Base-by-base conservation (phyloP, 177 flowering plant species). In the Vitis hybrid region DNA sequence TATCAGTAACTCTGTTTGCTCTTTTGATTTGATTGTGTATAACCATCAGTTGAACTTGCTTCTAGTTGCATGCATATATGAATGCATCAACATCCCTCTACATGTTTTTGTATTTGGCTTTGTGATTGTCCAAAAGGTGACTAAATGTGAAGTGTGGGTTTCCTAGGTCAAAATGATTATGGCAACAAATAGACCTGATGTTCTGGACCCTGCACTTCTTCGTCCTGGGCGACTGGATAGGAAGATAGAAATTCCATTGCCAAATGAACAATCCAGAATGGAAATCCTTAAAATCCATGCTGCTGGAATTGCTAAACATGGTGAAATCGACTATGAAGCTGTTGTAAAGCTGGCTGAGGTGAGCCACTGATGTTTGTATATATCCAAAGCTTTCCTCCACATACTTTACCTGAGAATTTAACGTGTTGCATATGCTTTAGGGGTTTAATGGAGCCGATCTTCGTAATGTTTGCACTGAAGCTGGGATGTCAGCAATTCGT, bases 101-200 rank as follows among this genome's bases (percentile, higher is more conserved):
- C 8, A 7, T 7, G 46, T 35, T 35, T 35, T 35, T 35, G 46
- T 35, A 35, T 35, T 35, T 35, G 46, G 46, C 8, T 4, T 35
- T 35, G 46, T 35, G 46, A 35, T 35, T 35, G 46, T 35, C 46
- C 1, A 7, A 35, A 35, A 35, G 8, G 46, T 35, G 8, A 35
- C 46, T 7, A 35, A 4, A 7, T 24, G 46, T 4, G 46, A 35
- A 35, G 9, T 35, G 46, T 35, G 46, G 46, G 7, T 35, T 2
- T 12, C 27, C 15, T 61, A 92, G 97, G 97, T 95, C 20, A 95
- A 93, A 84, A 91, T 93, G 94, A 95, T 93, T 17, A 91, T 93
- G 98, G 99, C 98, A 3, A 93, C 99, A 62, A 93, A 95, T 66
- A 71, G 99, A 73, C 97, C 97, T 54, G 97, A 95, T 85, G 97